Evolutionary conservation across 1,284 basidiomycete genomes (phyloP), one percentile per base, ranked within the genome.

Genomic region (Singerocomus inundabilis): DNA sequence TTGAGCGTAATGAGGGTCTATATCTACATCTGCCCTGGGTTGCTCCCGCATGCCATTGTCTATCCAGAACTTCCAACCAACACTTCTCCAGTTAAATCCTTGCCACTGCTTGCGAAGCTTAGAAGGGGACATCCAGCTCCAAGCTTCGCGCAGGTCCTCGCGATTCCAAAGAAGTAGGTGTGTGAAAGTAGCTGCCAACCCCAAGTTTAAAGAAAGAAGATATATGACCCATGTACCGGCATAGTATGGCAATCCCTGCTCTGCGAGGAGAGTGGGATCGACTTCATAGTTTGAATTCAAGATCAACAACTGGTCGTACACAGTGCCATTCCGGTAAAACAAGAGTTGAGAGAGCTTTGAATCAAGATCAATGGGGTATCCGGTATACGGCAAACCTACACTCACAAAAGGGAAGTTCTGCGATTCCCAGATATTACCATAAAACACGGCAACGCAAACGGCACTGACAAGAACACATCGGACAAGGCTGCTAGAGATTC

Each of bases 1-100:
- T 55, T 78, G 63, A n/a, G 66, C 67, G 49, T 80, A 80, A 57
- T 81, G 79, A 15, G 78, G 78, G 53, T 81, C 79, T 10, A 74
- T 55, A 29, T 70, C 67, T 31, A 68, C 61, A 32, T 66, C 59
- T 6, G 56, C 56, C 2, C 54, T 50, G 2, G 53, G 47, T 12
- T 64, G 50, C 5, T 68, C 57, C 26, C 70, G 66, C 51, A 70
- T 66, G 9, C 74, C 74, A 49, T 71, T 62, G 41, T 73, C 64
- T 34, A 61, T 53, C 78, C 78, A 79, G 63, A 80, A 71, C 42
- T 59, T 68, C 70, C 70, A 77, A 43, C 74, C 59, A 50, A 77
- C 67, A 30, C 61, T 63, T 8, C 55, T 35, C 60, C 56, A 63
- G 9, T 16, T 42, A 9, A 57, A 55, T 16, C 48, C 46, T 41